Base-by-base conservation (phyloP, 305 asterid species). In the Fraxinus latifolia region DNA sequence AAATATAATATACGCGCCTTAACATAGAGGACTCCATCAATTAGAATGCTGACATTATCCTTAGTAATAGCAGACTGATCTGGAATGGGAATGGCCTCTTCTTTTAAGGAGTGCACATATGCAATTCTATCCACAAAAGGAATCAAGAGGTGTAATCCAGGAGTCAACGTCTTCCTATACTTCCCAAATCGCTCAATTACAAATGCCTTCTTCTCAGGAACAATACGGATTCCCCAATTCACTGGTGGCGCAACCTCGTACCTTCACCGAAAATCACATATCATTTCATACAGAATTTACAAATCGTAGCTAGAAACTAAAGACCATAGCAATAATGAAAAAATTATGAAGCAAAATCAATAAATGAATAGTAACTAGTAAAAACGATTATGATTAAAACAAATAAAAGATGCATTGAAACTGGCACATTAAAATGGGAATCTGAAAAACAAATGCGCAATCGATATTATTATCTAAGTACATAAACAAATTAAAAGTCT, bases 181-280 rank as follows among this genome's bases (percentile, higher is more conserved):
- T 82, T 96, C 11, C 97, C 98, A 19, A 96, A 96, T 27, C 99
- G 87, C 91, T 96, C 99, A 12, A 96, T 67, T 31, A 94, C 97
- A 29, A 5, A 91, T 0, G 99, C 97, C 83, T 89, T 93, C 88
- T 88, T 88, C 92, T 94, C 97, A 0, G 99, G 99, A 73, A 96
- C 99, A 82, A 96, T 90, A 31, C 97, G 91, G 39, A 96, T 34
- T 25, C 99, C 97, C 98, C 97, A 96, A 87, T 96, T 96, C 34
- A 88, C 32, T 0, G 99, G 99, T 0, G 96, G 91, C 0, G 88
- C 23, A 12, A 83, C 81, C 34, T 90, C 96, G 83, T 87, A 86
- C 84, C 96, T 92, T 74, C 84, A 74, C 23, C 74, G 76, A 75
- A 79, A 77, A 23, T 65, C 7, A n/a, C 33, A 15, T 32, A 74